These are phyloP conservation scores for Trichosporon sp. DNA, from an alignment of 1,284 basidiomycete species.

Conservation along the genomic window DNA sequence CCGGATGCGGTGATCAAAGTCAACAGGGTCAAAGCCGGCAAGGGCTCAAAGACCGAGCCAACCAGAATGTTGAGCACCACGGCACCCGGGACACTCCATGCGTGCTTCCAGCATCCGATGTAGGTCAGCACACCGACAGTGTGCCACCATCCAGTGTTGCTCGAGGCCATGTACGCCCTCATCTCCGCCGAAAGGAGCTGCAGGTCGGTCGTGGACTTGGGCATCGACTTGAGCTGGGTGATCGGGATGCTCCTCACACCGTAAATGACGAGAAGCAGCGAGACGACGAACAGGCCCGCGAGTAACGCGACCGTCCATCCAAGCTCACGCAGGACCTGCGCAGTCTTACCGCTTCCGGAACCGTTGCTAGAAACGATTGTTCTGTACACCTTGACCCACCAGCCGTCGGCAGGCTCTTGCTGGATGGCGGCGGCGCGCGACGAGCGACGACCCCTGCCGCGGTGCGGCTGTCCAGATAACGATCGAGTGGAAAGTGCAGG, in stretches of 20 bases:
- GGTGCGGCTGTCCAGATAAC: conserved; percentile 22
- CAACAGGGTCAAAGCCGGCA: conserved; percentile 69
- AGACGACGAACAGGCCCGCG: conserved; percentile 41
- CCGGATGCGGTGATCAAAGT: conserved; percentile 77
- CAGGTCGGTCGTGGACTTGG: conserved; percentile 48
- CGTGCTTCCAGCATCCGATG: conserved; percentile 87
- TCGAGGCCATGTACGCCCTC: conserved; percentile 45
- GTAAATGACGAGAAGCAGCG: conserved; percentile 40
- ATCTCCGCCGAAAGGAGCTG: conserved; percentile 49
- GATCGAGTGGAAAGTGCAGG: conserved; percentile 45
- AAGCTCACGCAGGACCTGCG: conserved; percentile 41
- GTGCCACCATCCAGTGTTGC: conserved; percentile 46
- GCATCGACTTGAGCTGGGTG: conserved; percentile 45
- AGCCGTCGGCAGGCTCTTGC: conserved; percentile 16
- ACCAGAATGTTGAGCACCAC: conserved; percentile 89
- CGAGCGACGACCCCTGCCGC: conserved; percentile 14
- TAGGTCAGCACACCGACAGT: conserved; percentile 70
- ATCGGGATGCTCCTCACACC: conserved; percentile 46
- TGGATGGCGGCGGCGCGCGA: conserved; percentile 14
- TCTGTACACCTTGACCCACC: conserved; percentile 24
- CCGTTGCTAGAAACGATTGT: conserved; percentile 9
- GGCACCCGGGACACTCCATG: conserved; percentile 87
- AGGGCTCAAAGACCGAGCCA: conserved; percentile 74
- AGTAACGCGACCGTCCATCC: conserved; percentile 47
- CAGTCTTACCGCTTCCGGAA: conserved; percentile 39